Evolutionary conservation across 1,139 yeast genomes (phyloP).

Genomic region (Suhomyces panamericanus): DNA sequence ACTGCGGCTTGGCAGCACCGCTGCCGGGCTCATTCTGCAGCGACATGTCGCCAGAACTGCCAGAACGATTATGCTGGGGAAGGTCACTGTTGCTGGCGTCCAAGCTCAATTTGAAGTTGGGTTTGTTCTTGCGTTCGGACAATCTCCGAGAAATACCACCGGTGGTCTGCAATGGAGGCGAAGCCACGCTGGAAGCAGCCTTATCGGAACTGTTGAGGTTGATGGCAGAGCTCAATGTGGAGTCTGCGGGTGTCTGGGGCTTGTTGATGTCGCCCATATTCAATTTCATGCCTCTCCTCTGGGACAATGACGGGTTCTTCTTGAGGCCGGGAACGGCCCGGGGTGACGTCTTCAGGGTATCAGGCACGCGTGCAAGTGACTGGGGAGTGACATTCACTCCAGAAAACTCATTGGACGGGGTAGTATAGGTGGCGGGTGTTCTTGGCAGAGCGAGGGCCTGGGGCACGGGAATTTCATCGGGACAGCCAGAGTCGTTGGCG

Average conservation of each 20-base stretch:
- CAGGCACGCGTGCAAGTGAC: conserved; percentile 24
- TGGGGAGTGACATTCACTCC: conserved; percentile 17
- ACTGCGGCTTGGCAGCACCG: conserved; percentile 23
- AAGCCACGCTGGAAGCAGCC: not conserved
- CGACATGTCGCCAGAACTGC: conserved; percentile 1
- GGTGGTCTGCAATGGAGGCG: conserved; percentile 24
- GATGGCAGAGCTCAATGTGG: conserved; percentile 10
- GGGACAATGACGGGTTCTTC: conserved; percentile 54
- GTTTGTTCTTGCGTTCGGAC: conserved; percentile 40
- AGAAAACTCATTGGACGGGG: not conserved
- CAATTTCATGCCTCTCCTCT: conserved; percentile 58
- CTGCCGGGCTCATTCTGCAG: not conserved
- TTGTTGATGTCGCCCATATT: conserved; percentile 36
- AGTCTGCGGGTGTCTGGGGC: not conserved
- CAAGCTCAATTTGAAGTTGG: conserved; percentile 41
- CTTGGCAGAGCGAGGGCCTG: not conserved
- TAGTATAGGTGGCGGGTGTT: conserved; percentile 1
- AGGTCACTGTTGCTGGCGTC: conserved; percentile 18
- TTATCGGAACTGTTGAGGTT: not conserved
- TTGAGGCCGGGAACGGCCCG: conserved; percentile 18
- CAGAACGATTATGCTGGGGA: conserved; percentile 13
- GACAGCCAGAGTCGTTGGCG: conserved; percentile 14
- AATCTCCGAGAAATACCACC: conserved; percentile 40
- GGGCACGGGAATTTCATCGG: conserved; percentile 20
- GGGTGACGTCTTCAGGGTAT: not conserved